Evolutionary conservation across 768 basidiomycete species (phyloP).

Genomic region (Trametes villosa): DNA sequence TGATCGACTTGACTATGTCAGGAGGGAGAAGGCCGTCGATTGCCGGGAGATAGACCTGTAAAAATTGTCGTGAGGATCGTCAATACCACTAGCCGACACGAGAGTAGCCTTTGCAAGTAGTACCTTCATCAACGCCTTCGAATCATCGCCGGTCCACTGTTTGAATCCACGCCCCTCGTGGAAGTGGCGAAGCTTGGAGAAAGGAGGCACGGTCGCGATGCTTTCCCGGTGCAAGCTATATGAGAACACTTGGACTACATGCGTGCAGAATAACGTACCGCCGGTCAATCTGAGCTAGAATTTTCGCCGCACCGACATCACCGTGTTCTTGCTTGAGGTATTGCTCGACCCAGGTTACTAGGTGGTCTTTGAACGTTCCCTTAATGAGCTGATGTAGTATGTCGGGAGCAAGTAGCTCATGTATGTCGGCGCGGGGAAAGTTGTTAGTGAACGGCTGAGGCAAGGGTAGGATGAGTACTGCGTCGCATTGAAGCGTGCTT

Average conservation of each 20-base stretch:
- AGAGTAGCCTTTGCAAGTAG: too few species aligned
- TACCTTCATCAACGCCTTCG: slow-evolving; percentile 31
- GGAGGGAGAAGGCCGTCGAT: background rate
- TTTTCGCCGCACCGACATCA: background rate
- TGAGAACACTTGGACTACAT: too few species aligned
- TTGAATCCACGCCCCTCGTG: slow-evolving; percentile 25
- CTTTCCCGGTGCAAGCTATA: background rate
- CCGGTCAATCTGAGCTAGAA: slow-evolving; percentile 24
- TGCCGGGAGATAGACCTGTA: slow-evolving; percentile 27
- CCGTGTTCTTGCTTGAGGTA: slow-evolving; percentile 25
- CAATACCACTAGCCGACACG: too few species aligned
- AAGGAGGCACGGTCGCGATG: slow-evolving; percentile 20
- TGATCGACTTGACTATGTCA: slow-evolving; percentile 10
- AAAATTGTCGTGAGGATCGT: background rate
- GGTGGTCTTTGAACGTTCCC: slow-evolving; percentile 27
- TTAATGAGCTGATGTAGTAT: slow-evolving; percentile 21
- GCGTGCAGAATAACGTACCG: too few species aligned
- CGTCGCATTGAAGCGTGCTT: background rate
- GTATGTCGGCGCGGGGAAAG: slow-evolving; percentile 29
- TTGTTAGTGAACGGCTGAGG: slow-evolving; percentile 26
- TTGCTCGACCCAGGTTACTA: slow-evolving; percentile 24
- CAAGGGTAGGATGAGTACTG: background rate
- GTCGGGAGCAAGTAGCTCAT: slow-evolving; percentile 24
- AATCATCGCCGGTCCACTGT: slow-evolving; percentile 30
- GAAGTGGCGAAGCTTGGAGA: slow-evolving; percentile 21